phyloP scores from a whole-genome alignment of 352 stramenopile species.

The Nannochloropsis limnetica region DNA sequence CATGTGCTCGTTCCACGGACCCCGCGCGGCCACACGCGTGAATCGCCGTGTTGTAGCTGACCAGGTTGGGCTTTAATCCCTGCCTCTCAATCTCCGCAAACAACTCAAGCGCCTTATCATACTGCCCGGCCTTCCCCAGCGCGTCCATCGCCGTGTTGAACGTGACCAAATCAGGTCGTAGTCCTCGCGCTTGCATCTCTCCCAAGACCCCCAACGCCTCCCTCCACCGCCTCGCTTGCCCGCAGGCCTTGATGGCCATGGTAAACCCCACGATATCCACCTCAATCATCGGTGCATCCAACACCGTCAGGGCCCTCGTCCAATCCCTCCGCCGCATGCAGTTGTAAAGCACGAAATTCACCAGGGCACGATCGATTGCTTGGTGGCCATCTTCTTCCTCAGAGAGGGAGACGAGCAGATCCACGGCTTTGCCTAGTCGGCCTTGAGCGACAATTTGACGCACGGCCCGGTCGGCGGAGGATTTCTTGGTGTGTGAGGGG shows the following conservation, averaged over 20 bases:
- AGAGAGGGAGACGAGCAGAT: not conserved
- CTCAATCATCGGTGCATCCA: constrained; percentile 8
- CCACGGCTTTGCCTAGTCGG: constrained; percentile 2
- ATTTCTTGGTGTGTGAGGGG: constrained; percentile 23
- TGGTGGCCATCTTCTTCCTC: not conserved
- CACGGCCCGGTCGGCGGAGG: constrained; percentile 1
- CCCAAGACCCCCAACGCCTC: constrained; percentile 37
- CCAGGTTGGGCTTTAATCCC: constrained; percentile 40
- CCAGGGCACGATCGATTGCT: not conserved
- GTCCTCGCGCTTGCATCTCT: constrained; percentile 37
- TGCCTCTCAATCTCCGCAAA: constrained; percentile 38
- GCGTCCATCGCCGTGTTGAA: constrained; percentile 44
- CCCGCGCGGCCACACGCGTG: constrained; percentile 38
- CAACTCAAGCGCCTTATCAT: constrained; percentile 37
- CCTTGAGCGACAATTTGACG: constrained; percentile 18
- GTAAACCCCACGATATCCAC: constrained; percentile 28
- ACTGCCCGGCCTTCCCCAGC: constrained; percentile 37
- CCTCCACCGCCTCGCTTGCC: constrained; percentile 26
- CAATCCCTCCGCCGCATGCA: constrained; percentile 21
- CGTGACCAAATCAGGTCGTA: constrained; percentile 41
- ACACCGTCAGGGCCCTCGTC: not conserved
- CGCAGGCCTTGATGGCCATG: constrained; percentile 37
- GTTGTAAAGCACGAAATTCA: constrained; percentile 21
- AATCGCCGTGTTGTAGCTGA: constrained; percentile 49
- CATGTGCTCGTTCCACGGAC: constrained; percentile 33